Percentiles rank a stretch among this genome's conserved stretches.
These are phyloP conservation scores for Vigna hirtella DNA, from an alignment of 306 rosid genomes.

Conservation along the genomic window DNA sequence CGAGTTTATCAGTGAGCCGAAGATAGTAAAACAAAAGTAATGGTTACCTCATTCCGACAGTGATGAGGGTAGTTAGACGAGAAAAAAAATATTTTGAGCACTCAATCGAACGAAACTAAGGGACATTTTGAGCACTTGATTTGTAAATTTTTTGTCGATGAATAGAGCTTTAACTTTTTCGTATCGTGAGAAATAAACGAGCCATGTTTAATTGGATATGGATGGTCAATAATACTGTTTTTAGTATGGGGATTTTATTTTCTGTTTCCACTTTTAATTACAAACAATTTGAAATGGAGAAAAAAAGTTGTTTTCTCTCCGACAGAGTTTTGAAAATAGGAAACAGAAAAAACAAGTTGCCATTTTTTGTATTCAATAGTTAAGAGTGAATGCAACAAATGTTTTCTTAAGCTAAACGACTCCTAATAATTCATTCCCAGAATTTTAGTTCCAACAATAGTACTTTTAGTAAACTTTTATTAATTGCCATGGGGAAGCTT, in stretches of 20 bases:
- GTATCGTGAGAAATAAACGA: not conserved
- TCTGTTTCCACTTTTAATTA: not conserved
- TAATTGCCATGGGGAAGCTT: not conserved
- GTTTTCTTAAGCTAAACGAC: not conserved
- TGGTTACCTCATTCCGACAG: no score
- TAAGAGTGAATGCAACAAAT: not conserved
- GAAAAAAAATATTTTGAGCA: no score
- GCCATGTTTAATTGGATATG: not conserved
- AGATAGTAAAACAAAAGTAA: no score
- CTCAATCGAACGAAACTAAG: no score
- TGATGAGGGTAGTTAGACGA: no score
- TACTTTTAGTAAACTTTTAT: conserved; percentile 1
- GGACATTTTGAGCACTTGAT: not conserved
- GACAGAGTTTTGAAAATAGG: not conserved
- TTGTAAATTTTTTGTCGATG: not conserved
- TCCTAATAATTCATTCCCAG: not conserved
- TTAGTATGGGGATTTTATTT: not conserved
- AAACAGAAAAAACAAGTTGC: not conserved
- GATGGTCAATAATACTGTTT: not conserved
- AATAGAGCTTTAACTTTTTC: not conserved
- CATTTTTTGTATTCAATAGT: no score
- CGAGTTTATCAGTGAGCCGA: no score
- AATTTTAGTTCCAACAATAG: not conserved
- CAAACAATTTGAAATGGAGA: not conserved
- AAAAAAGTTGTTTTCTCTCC: not conserved